Evolutionary conservation across 306 rosid species (phyloP), one percentile per base, ranked within the genome.

Genomic region (Macrotyloma uniflorum): DNA sequence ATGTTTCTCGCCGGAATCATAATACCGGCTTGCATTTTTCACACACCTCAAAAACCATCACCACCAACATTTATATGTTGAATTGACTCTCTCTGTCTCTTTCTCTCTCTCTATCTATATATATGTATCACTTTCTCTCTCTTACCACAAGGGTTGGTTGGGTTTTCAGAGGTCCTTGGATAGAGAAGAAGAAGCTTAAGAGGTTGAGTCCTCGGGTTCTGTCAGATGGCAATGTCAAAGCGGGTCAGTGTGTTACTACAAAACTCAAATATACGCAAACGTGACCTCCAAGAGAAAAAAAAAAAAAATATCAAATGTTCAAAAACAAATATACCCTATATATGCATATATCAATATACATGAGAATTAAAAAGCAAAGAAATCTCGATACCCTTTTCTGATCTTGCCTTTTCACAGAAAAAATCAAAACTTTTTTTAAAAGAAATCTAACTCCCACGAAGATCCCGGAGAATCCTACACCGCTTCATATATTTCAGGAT

Each of bases 1-100:
- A 87, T 87, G 71, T 87, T 86, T 81, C 85, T 86, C 32, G 82
- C 89, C 69, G 88, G 92, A 85, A 83, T 83, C 85, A 83, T 91
- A 32, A 84, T 53, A 61, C 90, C 84, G 55, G 84, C 86, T 1
- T 74, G 89, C 91, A 84, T 91, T 54, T 54, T 85, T 82, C 57
- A 62, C 79, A 19, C 14, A 74, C 58, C 69, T 43, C 71, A 65
- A 59, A 65, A 74, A 82, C 7, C 47, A 75, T 77, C 67, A 67
- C 18, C 50, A 20, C 0, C 50, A 19, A 64, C 26, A 42, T 42
- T 42, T n/a, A n/a, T n/a, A 11, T 5, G 14, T 10, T 9, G 8
- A 61, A 61, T 61, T 16, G 22, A 28, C 66, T 28, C 66, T 59
- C 61, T 20, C 14, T 53, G 10, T 19, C 10, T 19, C 6, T 54